phyloP scores from a whole-genome alignment of 2,329 filamentous ascomycete genomes.

The Emydomyces testavorans region DNA sequence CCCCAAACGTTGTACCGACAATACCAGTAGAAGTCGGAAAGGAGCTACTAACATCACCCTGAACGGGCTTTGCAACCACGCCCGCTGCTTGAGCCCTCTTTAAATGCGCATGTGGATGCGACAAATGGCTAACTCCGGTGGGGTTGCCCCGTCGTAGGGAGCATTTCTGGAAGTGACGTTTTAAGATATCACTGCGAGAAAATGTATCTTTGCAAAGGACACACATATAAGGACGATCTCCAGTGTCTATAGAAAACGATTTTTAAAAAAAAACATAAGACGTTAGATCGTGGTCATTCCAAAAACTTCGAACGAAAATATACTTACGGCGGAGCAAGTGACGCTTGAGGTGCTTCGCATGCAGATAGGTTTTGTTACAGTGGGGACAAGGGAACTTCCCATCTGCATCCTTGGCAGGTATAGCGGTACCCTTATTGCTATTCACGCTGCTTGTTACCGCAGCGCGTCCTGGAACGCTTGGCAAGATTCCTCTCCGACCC shows the following conservation, averaged over 20 bases:
- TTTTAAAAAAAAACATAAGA: conserved; percentile 3
- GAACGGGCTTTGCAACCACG: conserved; percentile 32
- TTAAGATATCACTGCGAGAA: conserved; percentile 92
- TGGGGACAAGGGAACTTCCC: conserved; percentile 97
- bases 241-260: conserved; percentile 63
- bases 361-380: conserved; percentile 95
- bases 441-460: conserved; percentile 54
- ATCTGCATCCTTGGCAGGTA: conserved; percentile 89
- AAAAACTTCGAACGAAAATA: conserved; percentile 11
- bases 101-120: conserved; percentile 79
- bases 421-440: conserved; percentile 64
- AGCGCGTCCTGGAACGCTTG: conserved; percentile 74
- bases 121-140: conserved; percentile 85
- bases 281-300: conserved; percentile 10
- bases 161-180: conserved; percentile 98
- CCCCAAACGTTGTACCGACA: conserved; percentile 34
- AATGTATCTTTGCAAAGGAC: conserved; percentile 96
- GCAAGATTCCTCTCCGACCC: conserved; percentile 79
- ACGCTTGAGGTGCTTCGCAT: conserved; percentile 93
- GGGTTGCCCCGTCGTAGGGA: conserved; percentile 93
- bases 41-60: conserved; percentile 37
- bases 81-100: conserved; percentile 53
- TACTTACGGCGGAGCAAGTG: conserved; percentile 93
- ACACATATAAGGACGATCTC: conserved; percentile 96
- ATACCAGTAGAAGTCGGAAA: conserved; percentile 35